Percentiles rank a stretch among this genome's conserved stretches.
phyloP scores from a whole-genome alignment of 2,329 filamentous ascomycete genomes.

The Paecilomyces sp. region DNA sequence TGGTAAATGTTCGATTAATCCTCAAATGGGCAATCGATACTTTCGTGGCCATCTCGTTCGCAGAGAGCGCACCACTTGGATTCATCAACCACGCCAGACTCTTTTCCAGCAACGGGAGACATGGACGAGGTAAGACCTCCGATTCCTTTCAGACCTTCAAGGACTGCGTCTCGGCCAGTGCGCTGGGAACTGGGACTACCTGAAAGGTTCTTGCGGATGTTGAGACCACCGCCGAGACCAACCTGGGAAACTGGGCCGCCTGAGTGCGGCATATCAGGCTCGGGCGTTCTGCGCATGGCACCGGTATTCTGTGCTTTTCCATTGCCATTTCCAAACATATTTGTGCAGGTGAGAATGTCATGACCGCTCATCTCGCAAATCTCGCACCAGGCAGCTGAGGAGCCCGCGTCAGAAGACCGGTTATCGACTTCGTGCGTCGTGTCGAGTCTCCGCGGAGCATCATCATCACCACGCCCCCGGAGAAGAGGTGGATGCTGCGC shows the following conservation, averaged over 20 bases:
- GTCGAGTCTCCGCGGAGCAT: constrained; percentile 24
- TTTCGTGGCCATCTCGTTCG: constrained; percentile 93
- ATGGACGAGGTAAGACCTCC: constrained; percentile 32
- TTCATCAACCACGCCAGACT: constrained; percentile 69
- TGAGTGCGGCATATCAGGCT: background rate
- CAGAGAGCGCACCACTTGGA: constrained; percentile 96
- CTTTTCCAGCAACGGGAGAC: constrained; percentile 68
- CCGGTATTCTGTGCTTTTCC: constrained; percentile 3
- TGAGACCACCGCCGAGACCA: constrained; percentile 2
- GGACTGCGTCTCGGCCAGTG: constrained; percentile 34
- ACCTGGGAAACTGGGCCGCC: constrained; percentile 9
- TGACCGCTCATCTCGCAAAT: constrained; percentile 90
- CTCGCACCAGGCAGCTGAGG: constrained; percentile 78
- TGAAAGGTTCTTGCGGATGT: constrained; percentile 4
- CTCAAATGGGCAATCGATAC: constrained; percentile 89
- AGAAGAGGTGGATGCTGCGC: constrained; percentile 16
- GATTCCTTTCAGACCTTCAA: constrained; percentile 37
- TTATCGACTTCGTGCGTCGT: constrained; percentile 35
- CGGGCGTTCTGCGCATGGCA: background rate
- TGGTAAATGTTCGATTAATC: constrained; percentile 40
- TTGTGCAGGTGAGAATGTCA: constrained; percentile 89
- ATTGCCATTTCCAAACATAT: constrained; percentile 60
- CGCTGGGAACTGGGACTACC: constrained; percentile 22
- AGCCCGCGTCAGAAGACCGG: constrained; percentile 57
- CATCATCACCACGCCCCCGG: constrained; percentile 17